A percentile compares a stretch with the other conserved stretches of the same genome.
phyloP scores from a whole-genome alignment of 177 flowering plant species.

The Vitis hybrid region DNA sequence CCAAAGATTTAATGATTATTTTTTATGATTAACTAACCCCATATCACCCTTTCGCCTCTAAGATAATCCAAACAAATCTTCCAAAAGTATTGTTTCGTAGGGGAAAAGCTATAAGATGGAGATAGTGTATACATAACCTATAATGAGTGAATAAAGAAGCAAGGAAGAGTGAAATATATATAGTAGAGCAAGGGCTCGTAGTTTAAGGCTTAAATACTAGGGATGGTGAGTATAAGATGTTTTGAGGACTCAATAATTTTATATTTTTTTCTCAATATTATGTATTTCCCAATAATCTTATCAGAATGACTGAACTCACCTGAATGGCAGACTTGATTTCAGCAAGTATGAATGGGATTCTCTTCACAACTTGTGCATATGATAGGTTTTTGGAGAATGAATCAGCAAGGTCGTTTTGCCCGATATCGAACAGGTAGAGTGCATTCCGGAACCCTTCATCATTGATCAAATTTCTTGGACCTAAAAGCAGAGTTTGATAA shows the following conservation, averaged over 20 bases:
- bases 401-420: conserved; percentile 67
- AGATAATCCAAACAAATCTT: too few relatives aligned
- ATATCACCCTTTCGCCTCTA: too few relatives aligned
- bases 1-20: too few relatives aligned
- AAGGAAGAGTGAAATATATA: too few relatives aligned
- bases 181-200: too few relatives aligned
- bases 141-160: too few relatives aligned
- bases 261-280: not conserved
- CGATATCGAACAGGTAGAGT: conserved; percentile 66
- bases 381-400: conserved; percentile 51
- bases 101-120: too few relatives aligned
- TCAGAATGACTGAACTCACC: conserved; percentile 26
- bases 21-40: too few relatives aligned
- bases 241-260: not conserved
- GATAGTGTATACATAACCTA: too few relatives aligned
- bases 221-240: too few relatives aligned
- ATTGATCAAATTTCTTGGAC: conserved; percentile 23
- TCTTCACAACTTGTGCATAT: conserved; percentile 39
- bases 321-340: conserved; percentile 55
- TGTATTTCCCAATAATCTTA: not conserved
- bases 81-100: too few relatives aligned
- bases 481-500: conserved; percentile 15
- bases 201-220: too few relatives aligned
- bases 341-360: conserved; percentile 40
- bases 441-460: conserved; percentile 49